A percentile compares a stretch with the other conserved stretches of the same genome.
Conservation (phyloP, 257 asterid species). For the Echites panduratus region DNA sequence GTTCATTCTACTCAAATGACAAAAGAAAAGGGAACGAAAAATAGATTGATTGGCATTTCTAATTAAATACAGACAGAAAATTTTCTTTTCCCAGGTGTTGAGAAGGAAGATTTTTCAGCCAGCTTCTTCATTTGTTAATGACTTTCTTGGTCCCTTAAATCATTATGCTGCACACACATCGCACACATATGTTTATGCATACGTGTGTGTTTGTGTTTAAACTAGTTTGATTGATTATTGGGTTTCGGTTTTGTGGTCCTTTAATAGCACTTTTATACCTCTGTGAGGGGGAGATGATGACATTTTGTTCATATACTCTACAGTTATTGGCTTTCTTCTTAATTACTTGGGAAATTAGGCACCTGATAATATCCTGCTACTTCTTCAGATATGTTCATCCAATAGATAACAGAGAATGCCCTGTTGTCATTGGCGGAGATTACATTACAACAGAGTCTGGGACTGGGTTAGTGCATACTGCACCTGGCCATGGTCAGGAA, state of each 20-base stretch:
- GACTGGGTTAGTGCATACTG: conserved; percentile 97
- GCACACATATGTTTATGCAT: too few relatives aligned
- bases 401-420: conserved; percentile 74
- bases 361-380: not conserved
- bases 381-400: conserved; percentile 75
- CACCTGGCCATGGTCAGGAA: conserved; percentile 99
- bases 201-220: too few relatives aligned
- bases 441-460: conserved; percentile 96
- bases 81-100: not conserved
- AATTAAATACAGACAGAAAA: not conserved
- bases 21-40: not conserved
- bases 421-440: conserved; percentile 87
- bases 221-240: not conserved
- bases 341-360: not conserved
- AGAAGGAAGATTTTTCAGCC: not conserved
- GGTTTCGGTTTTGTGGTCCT: not conserved
- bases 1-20: not conserved
- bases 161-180: not conserved
- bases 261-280: not conserved
- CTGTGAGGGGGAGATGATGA: not conserved
- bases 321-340: not conserved
- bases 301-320: not conserved
- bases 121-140: not conserved
- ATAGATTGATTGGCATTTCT: not conserved
- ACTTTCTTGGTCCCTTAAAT: not conserved